These are phyloP conservation scores for Colletotrichum australisinense DNA, from an alignment of 2,329 filamentous ascomycete genomes.

Conservation along the genomic window DNA sequence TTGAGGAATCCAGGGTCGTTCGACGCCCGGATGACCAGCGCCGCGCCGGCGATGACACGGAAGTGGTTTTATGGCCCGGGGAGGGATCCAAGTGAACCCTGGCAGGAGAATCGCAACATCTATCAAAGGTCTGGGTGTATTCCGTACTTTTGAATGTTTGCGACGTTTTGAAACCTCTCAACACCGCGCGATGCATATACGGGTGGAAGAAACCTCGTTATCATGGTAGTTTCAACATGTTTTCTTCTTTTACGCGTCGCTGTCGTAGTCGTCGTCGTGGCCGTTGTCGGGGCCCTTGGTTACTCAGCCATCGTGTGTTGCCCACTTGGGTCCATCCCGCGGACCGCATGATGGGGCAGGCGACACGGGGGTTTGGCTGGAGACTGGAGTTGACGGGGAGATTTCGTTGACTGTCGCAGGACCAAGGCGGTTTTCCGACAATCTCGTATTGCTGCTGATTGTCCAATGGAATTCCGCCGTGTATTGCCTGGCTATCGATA, in stretches of 20 bases:
- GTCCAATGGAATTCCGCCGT: neutral
- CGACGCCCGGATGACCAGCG: neutral
- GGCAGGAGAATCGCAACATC: neutral
- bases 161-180: neutral
- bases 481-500: neutral
- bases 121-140: neutral
- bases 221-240: neutral
- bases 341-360: neutral
- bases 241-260: neutral
- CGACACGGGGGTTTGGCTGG: neutral
- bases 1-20: neutral
- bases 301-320: slow-evolving; percentile 4
- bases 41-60: neutral
- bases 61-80: neutral
- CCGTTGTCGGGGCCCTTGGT: neutral
- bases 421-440: neutral
- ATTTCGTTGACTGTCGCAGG: neutral
- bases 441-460: neutral
- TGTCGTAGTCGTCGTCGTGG: neutral
- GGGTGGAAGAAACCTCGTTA: neutral
- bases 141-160: neutral
- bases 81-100: neutral
- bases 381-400: neutral
- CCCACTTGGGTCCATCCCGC: neutral
- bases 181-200: neutral